A percentile compares a stretch with the other conserved stretches of the same genome.
phyloP scores from a whole-genome alignment of 1,284 basidiomycete species.

The Trametes versicolor region DNA sequence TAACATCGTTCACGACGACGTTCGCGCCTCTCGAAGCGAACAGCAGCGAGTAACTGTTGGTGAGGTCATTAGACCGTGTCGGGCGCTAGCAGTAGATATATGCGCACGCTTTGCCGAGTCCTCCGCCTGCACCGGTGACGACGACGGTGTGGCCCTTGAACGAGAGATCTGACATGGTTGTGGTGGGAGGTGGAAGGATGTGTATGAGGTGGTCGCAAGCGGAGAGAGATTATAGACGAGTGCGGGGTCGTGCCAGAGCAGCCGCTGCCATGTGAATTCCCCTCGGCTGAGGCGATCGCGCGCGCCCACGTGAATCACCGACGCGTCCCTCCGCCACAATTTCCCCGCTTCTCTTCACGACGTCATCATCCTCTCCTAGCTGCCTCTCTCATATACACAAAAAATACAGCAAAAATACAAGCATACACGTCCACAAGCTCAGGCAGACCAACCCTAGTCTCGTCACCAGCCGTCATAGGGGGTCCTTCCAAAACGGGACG shows the following conservation, averaged over 20 bases:
- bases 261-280: constrained; percentile 31
- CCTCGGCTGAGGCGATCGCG: constrained; percentile 17
- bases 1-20: constrained; percentile 97
- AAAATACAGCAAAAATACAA: too few relatives aligned
- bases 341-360: constrained; percentile 5
- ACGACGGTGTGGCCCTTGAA: constrained; percentile 96
- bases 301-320: constrained; percentile 33
- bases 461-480: too few relatives aligned
- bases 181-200: constrained; percentile 7
- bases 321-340: constrained; percentile 20
- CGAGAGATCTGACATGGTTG: constrained; percentile 64
- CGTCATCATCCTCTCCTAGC: constrained; percentile 1
- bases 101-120: constrained; percentile 86
- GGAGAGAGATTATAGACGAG: constrained; percentile 12
- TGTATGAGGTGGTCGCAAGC: neutral
- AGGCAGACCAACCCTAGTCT: too few relatives aligned
- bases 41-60: constrained; percentile 84
- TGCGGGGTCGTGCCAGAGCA: constrained; percentile 24
- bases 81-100: constrained; percentile 2
- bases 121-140: constrained; percentile 96
- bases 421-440: too few relatives aligned
- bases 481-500: too few relatives aligned
- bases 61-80: constrained; percentile 21
- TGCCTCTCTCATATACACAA: neutral
- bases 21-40: constrained; percentile 94